Conservation (phyloP, 2,329 filamentous ascomycete genomes). For the Ceratocystiopsis minuta region DNA sequence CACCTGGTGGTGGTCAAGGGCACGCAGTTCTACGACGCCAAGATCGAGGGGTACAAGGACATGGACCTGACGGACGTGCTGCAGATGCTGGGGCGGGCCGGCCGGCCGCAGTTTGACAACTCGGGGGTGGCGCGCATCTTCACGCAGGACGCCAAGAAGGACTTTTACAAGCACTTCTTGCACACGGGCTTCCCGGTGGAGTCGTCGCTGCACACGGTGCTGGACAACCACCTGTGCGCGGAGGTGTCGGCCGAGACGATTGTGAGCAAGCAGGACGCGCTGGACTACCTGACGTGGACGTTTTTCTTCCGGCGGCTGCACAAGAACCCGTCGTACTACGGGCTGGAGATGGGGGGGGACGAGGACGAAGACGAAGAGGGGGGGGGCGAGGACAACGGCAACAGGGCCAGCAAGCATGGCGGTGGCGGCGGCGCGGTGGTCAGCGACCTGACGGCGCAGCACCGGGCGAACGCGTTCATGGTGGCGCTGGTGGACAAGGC, state of each 20-base stretch:
- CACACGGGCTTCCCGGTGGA: constrained; percentile 97
- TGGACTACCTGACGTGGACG: constrained; percentile 97
- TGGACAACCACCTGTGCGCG: constrained; percentile 91
- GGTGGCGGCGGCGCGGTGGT: not conserved
- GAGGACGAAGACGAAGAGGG: constrained; percentile 24
- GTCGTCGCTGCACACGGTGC: constrained; percentile 83
- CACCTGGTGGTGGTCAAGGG: constrained; percentile 96
- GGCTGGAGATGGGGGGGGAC: constrained; percentile 79
- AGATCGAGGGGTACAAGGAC: constrained; percentile 92
- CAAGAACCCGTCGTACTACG: constrained; percentile 97
- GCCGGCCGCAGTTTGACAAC: constrained; percentile 88
- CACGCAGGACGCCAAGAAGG: constrained; percentile 92
- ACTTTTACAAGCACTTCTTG: constrained; percentile 98
- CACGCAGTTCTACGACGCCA: constrained; percentile 95
- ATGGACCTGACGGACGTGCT: constrained; percentile 98
- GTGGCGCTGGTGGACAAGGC: constrained; percentile 80
- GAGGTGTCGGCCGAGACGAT: constrained; percentile 91
- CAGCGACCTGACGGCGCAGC: constrained; percentile 49
- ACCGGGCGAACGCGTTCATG: constrained; percentile 86
- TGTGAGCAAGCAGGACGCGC: constrained; percentile 82
- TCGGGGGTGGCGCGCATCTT: constrained; percentile 95
- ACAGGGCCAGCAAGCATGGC: not conserved
- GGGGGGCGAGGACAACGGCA: not conserved
- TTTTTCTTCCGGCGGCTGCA: constrained; percentile 96
- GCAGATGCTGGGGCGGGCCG: constrained; percentile 92